phyloP scores from a whole-genome alignment of 2,329 filamentous ascomycete species.

The Hymenoscyphus albidus region DNA sequence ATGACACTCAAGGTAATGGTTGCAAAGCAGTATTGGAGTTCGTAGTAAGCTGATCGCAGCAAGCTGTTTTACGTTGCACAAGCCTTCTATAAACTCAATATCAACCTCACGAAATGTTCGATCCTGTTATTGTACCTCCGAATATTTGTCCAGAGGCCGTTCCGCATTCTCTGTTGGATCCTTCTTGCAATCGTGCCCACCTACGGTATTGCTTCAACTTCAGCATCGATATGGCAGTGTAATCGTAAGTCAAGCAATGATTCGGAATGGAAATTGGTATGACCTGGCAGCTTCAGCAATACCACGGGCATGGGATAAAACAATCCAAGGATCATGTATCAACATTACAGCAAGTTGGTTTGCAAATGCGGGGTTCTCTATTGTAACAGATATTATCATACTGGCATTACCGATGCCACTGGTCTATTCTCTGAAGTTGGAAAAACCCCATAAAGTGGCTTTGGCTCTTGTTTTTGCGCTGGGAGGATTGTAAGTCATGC shows the following conservation, averaged over 20 bases:
- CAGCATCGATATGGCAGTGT: slow-evolving; percentile 49
- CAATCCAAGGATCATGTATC: slow-evolving; percentile 42
- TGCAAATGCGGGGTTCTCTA: slow-evolving; percentile 41
- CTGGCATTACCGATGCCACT: slow-evolving; percentile 36
- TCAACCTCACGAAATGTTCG: slow-evolving; percentile 51
- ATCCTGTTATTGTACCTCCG: slow-evolving; percentile 52
- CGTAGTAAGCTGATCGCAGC: background rate
- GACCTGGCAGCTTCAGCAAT: slow-evolving; percentile 33
- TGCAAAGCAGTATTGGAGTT: slow-evolving; percentile 1
- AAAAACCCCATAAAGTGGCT: slow-evolving; percentile 43
- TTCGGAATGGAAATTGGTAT: background rate
- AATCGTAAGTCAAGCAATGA: slow-evolving; percentile 27
- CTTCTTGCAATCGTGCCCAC: slow-evolving; percentile 42
- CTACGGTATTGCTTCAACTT: slow-evolving; percentile 45
- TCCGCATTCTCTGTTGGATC: slow-evolving; percentile 42
- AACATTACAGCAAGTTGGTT: slow-evolving; percentile 46
- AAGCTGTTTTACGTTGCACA: slow-evolving; percentile 50
- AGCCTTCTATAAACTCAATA: slow-evolving; percentile 51
- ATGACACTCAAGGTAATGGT: slow-evolving; percentile 36
- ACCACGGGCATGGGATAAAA: slow-evolving; percentile 44
- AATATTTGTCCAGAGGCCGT: slow-evolving; percentile 47
- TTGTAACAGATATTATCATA: slow-evolving; percentile 36
- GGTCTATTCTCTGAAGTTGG: slow-evolving; percentile 33
- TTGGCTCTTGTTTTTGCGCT: slow-evolving; percentile 41
- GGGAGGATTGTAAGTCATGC: slow-evolving; percentile 36